Conservation (phyloP, 306 rosid species). For the Rubus parviflorus region DNA sequence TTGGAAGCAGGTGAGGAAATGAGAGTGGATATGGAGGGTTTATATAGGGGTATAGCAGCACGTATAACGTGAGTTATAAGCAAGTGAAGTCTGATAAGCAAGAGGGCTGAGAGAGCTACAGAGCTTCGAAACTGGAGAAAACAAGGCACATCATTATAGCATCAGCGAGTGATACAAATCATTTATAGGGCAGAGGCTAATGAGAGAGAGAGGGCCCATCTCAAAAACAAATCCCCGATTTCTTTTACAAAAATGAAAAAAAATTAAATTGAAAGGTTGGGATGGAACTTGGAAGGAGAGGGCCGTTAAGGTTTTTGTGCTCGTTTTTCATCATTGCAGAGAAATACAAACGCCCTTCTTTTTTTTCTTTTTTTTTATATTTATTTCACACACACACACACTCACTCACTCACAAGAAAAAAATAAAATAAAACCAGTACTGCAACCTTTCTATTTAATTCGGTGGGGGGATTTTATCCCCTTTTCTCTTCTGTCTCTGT, state of each 20-base stretch:
- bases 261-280: background rate
- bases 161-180: background rate
- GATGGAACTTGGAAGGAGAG: constrained; percentile 6
- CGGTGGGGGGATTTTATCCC: constrained; percentile 15
- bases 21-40: constrained; percentile 26
- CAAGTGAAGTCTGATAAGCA: too few species aligned
- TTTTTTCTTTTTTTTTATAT: background rate
- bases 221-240: background rate
- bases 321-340: constrained; percentile 29
- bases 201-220: background rate
- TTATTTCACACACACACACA: background rate
- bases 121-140: constrained; percentile 27
- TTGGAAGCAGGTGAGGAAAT: background rate
- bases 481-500: constrained; percentile 22
- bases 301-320: constrained; percentile 16
- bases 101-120: constrained; percentile 14
- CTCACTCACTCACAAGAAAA: background rate
- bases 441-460: background rate
- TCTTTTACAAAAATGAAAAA: background rate
- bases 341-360: constrained; percentile 24
- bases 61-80: constrained; percentile 46
- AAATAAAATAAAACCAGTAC: background rate
- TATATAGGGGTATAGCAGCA: constrained; percentile 26
- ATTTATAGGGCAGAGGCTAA: background rate
- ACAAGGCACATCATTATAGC: background rate